Evolutionary conservation across 1,139 yeast species (phyloP), one percentile per base, ranked within the genome.

Genomic region (Pichia inconspicua): DNA sequence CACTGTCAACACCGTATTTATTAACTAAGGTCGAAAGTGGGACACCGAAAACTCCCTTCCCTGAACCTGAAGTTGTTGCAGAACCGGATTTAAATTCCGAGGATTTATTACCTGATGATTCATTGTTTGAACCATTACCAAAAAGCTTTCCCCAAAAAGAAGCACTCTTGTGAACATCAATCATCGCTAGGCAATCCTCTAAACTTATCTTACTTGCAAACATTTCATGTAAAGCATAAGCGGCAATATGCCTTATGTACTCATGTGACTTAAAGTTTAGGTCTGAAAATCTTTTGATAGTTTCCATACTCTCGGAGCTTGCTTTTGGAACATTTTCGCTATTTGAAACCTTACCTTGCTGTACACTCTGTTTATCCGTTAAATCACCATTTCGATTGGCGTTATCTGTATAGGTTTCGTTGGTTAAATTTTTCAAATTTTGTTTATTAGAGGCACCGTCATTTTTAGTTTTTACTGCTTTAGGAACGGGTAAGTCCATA

Each of bases 1-100:
- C 87, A 1, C 96, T 83, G 46, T 88, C 96, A 30, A 84, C 84
- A 1, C 97, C 97, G 64, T 81, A 85, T 59, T 78, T 80, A 28
- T 75, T 79, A 2, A 90, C 83, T 42, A 92, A 71, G 7, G 75
- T 77, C 43, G 79, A 86, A 50, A 92, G 70, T 17, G 94, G 83
- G 4, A 81, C 77, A 0, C 96, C 97, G 69, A 92, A 92, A 0
- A 90, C 95, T 17, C 74, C 66, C 28, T 51, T 47, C 30, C 57
- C 53, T 7, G 51, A 45, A 17, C 53, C 56, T 4, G 52, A 41
- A 15, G 50, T 41, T 6, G 54, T 52, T 1, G 56, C 55, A 7
- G 56, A 53, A 5, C 56, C 56, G 2, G 56, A 53, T 40, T 51
- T 52, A 19, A 53, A 50, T 4, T 47, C 55, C 3, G 17, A 17